These are phyloP conservation scores for Coprinopsis sp. DNA, from an alignment of 768 basidiomycete species.

Conservation along the genomic window DNA sequence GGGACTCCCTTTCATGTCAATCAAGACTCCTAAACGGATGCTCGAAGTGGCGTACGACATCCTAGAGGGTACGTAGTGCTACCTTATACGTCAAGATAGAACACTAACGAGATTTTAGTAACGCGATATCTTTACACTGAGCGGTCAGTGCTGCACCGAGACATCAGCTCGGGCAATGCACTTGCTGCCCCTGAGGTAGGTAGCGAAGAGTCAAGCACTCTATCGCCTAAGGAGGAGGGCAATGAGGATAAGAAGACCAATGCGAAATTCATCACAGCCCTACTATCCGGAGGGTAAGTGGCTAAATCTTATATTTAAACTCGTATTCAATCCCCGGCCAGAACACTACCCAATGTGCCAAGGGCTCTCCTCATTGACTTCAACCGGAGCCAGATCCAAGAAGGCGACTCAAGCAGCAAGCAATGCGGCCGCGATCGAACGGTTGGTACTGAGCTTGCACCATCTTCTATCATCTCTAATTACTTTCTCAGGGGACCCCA, in stretches of 20 bases:
- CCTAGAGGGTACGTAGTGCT: not conserved
- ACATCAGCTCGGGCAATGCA: slow-evolving; percentile 1
- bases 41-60: not conserved
- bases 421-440: no score
- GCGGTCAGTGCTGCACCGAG: slow-evolving; percentile 2
- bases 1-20: not conserved
- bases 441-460: no score
- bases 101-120: not conserved
- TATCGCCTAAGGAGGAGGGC: not conserved
- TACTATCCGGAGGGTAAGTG: not conserved
- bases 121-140: not conserved
- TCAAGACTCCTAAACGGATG: not conserved
- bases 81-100: not conserved
- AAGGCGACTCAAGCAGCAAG: no score
- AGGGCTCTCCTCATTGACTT: slow-evolving; percentile 1
- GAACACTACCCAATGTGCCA: not conserved
- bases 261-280: not conserved
- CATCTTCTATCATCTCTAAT: no score
- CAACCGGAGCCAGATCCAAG: not conserved
- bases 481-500: not conserved
- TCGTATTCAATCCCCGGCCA: not conserved
- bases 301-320: not conserved
- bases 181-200: not conserved
- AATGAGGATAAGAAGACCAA: no score
- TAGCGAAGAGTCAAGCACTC: no score